These are phyloP conservation scores for Graphilbum ipis-grandicollis DNA, from an alignment of 2,329 filamentous ascomycete genomes.

Conservation along the genomic window DNA sequence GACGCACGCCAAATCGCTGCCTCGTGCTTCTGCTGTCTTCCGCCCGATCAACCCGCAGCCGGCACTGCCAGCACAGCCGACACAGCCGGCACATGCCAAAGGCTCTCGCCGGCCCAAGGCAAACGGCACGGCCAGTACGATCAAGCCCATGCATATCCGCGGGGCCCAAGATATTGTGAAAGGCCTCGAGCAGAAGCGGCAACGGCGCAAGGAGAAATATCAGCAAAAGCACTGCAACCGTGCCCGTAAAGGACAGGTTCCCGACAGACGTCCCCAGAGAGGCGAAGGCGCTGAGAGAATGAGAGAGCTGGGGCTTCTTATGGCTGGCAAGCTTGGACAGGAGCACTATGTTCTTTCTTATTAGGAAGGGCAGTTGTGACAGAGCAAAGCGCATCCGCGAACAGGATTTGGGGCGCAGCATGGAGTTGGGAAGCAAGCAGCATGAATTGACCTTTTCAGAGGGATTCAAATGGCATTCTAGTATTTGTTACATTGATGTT, in stretches of 20 bases:
- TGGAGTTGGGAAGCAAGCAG: too few relatives aligned
- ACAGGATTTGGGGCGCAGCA: too few relatives aligned
- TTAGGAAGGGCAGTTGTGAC: too few relatives aligned
- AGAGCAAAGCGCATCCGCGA: too few relatives aligned
- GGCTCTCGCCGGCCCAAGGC: conserved; percentile 16
- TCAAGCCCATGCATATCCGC: conserved; percentile 51
- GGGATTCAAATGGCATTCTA: too few relatives aligned
- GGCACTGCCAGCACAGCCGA: neutral
- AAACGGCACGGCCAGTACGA: conserved; percentile 12
- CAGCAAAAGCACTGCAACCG: conserved; percentile 80
- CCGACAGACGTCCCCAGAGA: conserved; percentile 50
- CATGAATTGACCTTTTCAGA: too few relatives aligned
- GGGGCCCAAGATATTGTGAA: conserved; percentile 98
- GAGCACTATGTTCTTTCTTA: conserved; percentile 65
- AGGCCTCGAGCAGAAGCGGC: conserved; percentile 83
- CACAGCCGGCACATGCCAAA: conserved; percentile 9
- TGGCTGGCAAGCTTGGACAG: conserved; percentile 62
- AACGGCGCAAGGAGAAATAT: conserved; percentile 83
- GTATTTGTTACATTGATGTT: too few relatives aligned
- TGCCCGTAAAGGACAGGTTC: conserved; percentile 48
- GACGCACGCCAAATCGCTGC: conserved; percentile 72
- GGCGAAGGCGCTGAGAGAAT: conserved; percentile 87
- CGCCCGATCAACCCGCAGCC: conserved; percentile 21
- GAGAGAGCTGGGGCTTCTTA: conserved; percentile 76
- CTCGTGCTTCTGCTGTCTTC: conserved; percentile 58